A percentile compares a stretch with the other conserved stretches of the same genome.
These are phyloP conservation scores for Diaporthe citrichinensis DNA, from an alignment of 2,329 filamentous ascomycete genomes.

Conservation along the genomic window DNA sequence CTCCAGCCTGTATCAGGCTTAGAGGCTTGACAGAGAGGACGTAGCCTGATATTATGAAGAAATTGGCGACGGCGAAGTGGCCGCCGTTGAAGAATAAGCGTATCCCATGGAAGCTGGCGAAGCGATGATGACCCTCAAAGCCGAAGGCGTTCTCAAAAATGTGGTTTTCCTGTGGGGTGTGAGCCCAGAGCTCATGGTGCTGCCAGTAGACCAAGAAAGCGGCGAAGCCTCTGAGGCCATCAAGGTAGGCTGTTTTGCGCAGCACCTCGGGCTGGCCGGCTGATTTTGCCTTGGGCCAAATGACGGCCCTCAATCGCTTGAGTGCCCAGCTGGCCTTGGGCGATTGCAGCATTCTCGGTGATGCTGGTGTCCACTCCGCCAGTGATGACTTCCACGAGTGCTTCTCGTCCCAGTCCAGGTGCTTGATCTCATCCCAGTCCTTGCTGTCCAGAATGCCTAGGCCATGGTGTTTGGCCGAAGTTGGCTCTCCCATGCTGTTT, in stretches of 20 bases:
- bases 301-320: slow-evolving; percentile 35
- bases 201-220: slow-evolving; percentile 76
- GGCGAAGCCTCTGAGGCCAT: slow-evolving; percentile 77
- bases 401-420: slow-evolving; percentile 44
- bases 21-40: slow-evolving; percentile 67
- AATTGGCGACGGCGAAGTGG: slow-evolving; percentile 70
- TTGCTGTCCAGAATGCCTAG: slow-evolving; percentile 51
- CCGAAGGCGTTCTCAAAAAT: slow-evolving; percentile 69
- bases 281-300: slow-evolving; percentile 40
- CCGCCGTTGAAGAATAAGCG: slow-evolving; percentile 73
- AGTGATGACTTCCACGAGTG: slow-evolving; percentile 44
- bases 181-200: slow-evolving; percentile 72
- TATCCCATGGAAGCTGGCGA: slow-evolving; percentile 69
- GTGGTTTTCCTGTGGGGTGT: slow-evolving; percentile 54
- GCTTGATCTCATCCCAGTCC: slow-evolving; percentile 52
- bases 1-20: slow-evolving; percentile 59
- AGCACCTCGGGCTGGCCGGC: slow-evolving; percentile 46
- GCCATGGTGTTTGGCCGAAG: slow-evolving; percentile 48
- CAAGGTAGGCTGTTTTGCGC: slow-evolving; percentile 71
- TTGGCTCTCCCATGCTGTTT: slow-evolving; percentile 43
- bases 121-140: slow-evolving; percentile 62
- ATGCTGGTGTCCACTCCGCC: slow-evolving; percentile 47
- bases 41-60: slow-evolving; percentile 72
- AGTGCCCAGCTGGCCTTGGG: slow-evolving; percentile 36
- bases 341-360: slow-evolving; percentile 34